A percentile compares a stretch with the other conserved stretches of the same genome.
Conservation (phyloP, 768 basidiomycete species). For the Pisolithus orientalis region DNA sequence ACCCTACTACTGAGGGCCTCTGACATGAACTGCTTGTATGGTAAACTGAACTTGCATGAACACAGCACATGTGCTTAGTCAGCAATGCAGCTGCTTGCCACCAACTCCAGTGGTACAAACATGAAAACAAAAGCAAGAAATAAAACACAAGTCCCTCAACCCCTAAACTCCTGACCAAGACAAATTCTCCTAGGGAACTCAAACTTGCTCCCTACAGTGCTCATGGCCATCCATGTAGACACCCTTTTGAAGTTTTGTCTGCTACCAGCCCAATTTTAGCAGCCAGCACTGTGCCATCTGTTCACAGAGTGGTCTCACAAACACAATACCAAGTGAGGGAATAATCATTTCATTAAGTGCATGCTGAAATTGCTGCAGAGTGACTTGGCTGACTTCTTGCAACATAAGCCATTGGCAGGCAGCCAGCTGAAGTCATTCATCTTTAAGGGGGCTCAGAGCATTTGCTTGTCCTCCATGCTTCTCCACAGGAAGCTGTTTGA, state of each 20-base stretch:
- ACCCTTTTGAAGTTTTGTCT: constrained; percentile 1
- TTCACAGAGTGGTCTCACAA: constrained; percentile 18
- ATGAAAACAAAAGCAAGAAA: too few species aligned
- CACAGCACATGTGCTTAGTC: too few species aligned
- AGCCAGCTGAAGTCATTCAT: not conserved
- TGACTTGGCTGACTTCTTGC: constrained; percentile 24
- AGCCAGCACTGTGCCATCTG: constrained; percentile 9
- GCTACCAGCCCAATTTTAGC: constrained; percentile 9
- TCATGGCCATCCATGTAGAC: constrained; percentile 13
- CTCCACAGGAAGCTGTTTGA: constrained; percentile 28
- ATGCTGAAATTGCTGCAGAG: constrained; percentile 17
- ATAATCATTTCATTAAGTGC: constrained; percentile 27
- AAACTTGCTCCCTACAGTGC: too few species aligned
- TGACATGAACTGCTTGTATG: too few species aligned
- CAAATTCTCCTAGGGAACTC: too few species aligned
- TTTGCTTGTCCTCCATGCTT: constrained; percentile 16
- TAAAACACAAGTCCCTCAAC: too few species aligned
- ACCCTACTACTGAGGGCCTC: too few species aligned
- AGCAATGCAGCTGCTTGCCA: too few species aligned
- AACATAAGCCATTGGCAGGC: constrained; percentile 15
- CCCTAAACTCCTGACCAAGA: too few species aligned
- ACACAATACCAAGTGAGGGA: constrained; percentile 22
- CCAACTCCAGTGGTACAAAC: too few species aligned
- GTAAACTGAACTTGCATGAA: too few species aligned
- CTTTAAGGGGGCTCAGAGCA: constrained; percentile 6